Conservation (phyloP, 2,329 filamentous ascomycete species). For the Pestalotiopsis sp. region DNA sequence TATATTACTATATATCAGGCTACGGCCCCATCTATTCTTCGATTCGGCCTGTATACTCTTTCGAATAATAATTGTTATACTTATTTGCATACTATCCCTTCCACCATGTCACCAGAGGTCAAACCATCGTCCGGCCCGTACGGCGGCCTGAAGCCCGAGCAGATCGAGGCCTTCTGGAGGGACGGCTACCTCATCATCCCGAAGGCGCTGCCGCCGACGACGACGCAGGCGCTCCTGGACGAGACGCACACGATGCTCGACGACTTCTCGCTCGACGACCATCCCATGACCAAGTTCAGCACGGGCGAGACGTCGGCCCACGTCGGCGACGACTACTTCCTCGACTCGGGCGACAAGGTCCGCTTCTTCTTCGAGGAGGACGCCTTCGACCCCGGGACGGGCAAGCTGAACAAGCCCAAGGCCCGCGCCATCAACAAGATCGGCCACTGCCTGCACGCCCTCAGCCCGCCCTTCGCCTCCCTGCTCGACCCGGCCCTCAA, state of each 20-base stretch:
- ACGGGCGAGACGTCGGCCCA: conserved; percentile 77
- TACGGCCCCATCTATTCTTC: neutral
- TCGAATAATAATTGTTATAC: neutral
- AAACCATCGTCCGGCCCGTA: conserved; percentile 21
- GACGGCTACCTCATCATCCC: conserved; percentile 93
- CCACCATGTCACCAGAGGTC: conserved; percentile 17
- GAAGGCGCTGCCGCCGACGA: conserved; percentile 68
- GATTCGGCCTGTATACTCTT: neutral
- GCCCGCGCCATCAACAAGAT: conserved; percentile 87
- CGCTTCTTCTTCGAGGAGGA: conserved; percentile 98
- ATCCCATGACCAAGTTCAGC: conserved; percentile 92
- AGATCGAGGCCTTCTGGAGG: conserved; percentile 71
- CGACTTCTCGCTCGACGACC: conserved; percentile 75
- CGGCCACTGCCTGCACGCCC: conserved; percentile 74
- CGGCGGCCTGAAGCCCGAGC: conserved; percentile 68
- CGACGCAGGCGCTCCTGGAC: conserved; percentile 68
- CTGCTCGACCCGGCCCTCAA: conserved; percentile 54
- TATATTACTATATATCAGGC: neutral
- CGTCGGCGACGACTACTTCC: conserved; percentile 94
- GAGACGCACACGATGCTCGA: conserved; percentile 78
- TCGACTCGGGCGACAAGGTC: conserved; percentile 85
- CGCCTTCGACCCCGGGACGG: conserved; percentile 65
- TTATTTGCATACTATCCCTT: neutral
- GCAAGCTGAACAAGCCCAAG: conserved; percentile 76
- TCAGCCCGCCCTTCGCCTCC: conserved; percentile 67